These are phyloP conservation scores for Sergeia podlipaevii DNA, from an alignment of 208 protist species.

Conservation along the genomic window DNA sequence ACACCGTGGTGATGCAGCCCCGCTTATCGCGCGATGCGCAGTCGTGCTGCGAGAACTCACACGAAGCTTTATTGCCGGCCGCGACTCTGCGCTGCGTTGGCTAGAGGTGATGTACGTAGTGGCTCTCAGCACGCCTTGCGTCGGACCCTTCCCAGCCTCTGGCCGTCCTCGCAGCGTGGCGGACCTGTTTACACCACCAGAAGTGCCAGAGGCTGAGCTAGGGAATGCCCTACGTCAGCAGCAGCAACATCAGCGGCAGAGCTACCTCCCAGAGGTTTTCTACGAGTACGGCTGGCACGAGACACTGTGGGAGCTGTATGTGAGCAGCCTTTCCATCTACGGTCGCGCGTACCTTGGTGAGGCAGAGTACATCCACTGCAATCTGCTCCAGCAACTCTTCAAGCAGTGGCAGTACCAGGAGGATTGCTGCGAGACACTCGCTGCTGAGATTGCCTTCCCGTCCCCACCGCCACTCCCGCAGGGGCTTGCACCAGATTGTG, in stretches of 20 bases:
- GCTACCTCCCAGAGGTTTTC: background rate
- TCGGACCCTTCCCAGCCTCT: conserved; percentile 14
- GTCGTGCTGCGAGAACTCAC: too few species aligned
- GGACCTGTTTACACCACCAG: conserved; percentile 18
- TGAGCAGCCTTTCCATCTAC: conserved; percentile 39
- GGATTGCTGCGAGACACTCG: conserved; percentile 8
- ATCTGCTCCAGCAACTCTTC: conserved; percentile 38
- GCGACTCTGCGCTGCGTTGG: conserved; percentile 22
- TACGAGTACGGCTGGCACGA: conserved; percentile 24
- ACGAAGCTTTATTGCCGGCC: too few species aligned
- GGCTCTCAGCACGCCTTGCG: conserved; percentile 21
- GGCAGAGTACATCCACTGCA: conserved; percentile 37
- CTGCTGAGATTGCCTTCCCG: conserved; percentile 6
- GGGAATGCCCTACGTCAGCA: too few species aligned
- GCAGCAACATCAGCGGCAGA: too few species aligned
- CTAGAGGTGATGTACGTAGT: conserved; percentile 40
- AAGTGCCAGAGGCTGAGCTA: background rate
- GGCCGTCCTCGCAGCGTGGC: conserved; percentile 17
- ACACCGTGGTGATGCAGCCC: too few species aligned
- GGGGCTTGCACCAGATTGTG: background rate
- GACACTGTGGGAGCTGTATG: conserved; percentile 36
- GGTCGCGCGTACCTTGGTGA: conserved; percentile 15
- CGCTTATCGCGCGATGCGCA: too few species aligned
- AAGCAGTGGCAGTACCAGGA: conserved; percentile 36
- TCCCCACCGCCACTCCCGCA: background rate